These are phyloP conservation scores for Ramaria sp. DNA, from an alignment of 768 basidiomycete species.

Conservation along the genomic window DNA sequence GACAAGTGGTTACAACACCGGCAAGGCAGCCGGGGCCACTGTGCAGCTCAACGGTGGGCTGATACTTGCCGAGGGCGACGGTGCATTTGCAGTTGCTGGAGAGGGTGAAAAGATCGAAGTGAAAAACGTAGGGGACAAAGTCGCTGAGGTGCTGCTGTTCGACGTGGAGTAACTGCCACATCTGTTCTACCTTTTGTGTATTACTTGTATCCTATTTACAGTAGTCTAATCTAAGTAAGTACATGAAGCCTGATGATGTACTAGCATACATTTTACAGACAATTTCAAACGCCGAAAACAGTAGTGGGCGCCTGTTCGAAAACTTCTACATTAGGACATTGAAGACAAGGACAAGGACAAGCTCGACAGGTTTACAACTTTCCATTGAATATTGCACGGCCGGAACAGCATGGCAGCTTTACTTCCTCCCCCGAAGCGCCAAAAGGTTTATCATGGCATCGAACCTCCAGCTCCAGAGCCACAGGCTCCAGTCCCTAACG, in stretches of 20 bases:
- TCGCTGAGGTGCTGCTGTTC: conserved; percentile 72
- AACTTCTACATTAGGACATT: background rate
- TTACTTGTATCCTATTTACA: no score
- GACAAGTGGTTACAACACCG: conserved; percentile 67
- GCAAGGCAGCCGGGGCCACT: conserved; percentile 42
- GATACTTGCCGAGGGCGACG: conserved; percentile 78
- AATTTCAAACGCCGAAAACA: no score
- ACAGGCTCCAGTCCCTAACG: conserved; percentile 38
- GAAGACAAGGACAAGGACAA: background rate
- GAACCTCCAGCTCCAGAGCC: conserved; percentile 22
- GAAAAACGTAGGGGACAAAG: conserved; percentile 49
- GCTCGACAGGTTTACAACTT: background rate
- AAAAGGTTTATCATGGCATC: conserved; percentile 70
- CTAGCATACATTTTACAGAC: no score
- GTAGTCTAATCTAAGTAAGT: background rate
- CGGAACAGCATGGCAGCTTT: conserved; percentile 66
- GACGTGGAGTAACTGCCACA: conserved; percentile 43
- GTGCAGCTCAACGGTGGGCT: conserved; percentile 40
- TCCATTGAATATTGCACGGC: no score
- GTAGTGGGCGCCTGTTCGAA: background rate
- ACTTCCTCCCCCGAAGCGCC: conserved; percentile 81
- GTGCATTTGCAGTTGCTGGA: conserved; percentile 56
- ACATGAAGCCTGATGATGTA: no score
- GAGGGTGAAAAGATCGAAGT: conserved; percentile 30
- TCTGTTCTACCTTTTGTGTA: no score